A percentile compares a stretch with the other conserved stretches of the same genome.
These are phyloP conservation scores for Dacryopinax spathularia DNA, from an alignment of 768 basidiomycete species.

Conservation along the genomic window DNA sequence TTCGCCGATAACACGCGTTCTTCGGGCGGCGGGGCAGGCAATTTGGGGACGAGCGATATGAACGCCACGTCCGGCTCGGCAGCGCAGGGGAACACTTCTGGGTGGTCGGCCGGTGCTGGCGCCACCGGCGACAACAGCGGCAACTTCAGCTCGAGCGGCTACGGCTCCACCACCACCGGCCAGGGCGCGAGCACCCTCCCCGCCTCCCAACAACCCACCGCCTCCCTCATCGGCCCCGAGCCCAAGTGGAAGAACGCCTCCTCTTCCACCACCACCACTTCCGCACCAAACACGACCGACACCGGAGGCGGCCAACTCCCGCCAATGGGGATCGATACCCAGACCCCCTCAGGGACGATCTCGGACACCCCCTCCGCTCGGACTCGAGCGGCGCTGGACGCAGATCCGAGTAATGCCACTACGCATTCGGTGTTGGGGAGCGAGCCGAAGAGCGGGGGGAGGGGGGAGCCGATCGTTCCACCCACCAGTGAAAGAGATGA, in stretches of 20 bases:
- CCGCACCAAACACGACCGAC: too few species aligned
- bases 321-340: background rate
- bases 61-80: background rate
- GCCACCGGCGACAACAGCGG: too few species aligned
- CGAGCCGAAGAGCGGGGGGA: background rate
- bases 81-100: background rate
- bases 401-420: background rate
- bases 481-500: background rate
- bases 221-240: background rate
- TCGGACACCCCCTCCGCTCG: background rate
- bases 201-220: background rate
- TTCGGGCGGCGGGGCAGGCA: background rate
- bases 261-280: background rate
- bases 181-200: background rate
- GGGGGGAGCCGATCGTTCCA: background rate
- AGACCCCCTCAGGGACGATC: background rate
- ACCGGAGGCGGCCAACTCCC: background rate
- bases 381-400: background rate
- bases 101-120: background rate
- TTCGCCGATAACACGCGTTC: background rate
- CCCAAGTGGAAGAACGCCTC: background rate
- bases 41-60: background rate
- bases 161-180: background rate
- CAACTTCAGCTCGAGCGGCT: background rate
- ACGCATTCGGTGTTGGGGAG: background rate